Evolutionary conservation across 169 alveolate genomes (phyloP), one percentile per base, ranked within the genome.

Genomic region (Blepharisma undulans): DNA sequence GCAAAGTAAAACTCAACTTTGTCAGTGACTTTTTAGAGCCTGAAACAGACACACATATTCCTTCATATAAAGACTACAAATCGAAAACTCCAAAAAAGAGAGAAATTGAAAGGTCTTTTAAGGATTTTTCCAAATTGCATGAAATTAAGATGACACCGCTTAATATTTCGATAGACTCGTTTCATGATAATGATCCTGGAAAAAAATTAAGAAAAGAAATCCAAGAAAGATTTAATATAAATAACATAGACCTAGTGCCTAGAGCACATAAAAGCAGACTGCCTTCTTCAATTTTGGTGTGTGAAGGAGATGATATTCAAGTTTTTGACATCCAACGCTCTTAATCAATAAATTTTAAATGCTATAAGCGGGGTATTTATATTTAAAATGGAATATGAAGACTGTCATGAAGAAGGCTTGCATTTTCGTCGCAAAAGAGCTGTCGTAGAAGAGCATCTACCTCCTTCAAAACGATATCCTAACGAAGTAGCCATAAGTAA

Each of bases 1-100:
- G 66, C 14, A 48, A 48, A 48, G 66, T 5, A 48, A 48, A 48
- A 18, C 66, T 48, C 14, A 48, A 48, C 66, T 48, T 48, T 18
- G 66, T 48, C 18, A 74, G 33, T 29, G 80, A 74, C 80, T 74
- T 74, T 74, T 74, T 74, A 74, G 80, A 74, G 33, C 80, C 80
- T 29, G 80, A 74, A 74, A 3, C 80, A 74, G 80, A 74, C 33
- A 25, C 33, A 25, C 36, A 25, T 25, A 74, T 74, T 74, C 80
- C 80, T 1, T 74, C 80, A 8, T 25, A 25, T 25, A 22, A 29
- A 29, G 80, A 74, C 7, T 74, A 25, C 80, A 25, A 74, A 22
- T 74, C 80, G 10, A 74, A 74, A 29, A 25, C 80, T 4, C 80
- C 80, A 1, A 74, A 29, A 74, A 74, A 74, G 12, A 74, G 33